phyloP scores from a whole-genome alignment of 2,329 filamentous ascomycete species.

The Neospermospora avenae region DNA sequence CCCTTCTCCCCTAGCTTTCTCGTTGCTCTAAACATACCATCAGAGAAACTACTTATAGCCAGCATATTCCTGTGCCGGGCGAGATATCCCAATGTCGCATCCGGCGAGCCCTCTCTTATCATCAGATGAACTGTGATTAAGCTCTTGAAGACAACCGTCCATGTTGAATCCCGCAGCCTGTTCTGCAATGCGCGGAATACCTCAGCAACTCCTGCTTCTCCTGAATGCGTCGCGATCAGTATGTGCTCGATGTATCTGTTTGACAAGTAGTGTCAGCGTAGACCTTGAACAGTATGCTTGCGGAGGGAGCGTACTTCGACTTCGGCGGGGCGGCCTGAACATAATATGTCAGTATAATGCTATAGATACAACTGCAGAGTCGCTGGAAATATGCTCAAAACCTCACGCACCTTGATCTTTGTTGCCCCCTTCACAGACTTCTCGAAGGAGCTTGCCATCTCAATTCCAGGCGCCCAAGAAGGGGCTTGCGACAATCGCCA shows the following conservation, averaged over 20 bases:
- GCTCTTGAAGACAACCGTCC: conserved; percentile 99
- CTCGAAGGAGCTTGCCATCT: conserved; percentile 87
- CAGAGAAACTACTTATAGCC: conserved; percentile 85
- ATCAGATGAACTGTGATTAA: conserved; percentile 95
- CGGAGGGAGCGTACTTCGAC: conserved; percentile 69
- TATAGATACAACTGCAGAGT: background rate
- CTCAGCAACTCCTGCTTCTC: conserved; percentile 91
- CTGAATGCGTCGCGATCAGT: conserved; percentile 88
- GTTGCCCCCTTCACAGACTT: conserved; percentile 99
- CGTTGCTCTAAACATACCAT: conserved; percentile 60
- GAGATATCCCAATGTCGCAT: conserved; percentile 83
- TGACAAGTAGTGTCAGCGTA: conserved; percentile 21
- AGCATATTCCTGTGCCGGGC: conserved; percentile 78
- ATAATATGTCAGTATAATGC: background rate
- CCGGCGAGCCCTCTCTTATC: conserved; percentile 90
- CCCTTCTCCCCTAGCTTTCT: background rate
- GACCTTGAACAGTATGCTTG: background rate
- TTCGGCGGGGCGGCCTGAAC: conserved; percentile 86
- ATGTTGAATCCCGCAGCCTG: conserved; percentile 90
- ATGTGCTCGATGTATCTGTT: conserved; percentile 78
- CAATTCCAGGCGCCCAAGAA: conserved; percentile 13
- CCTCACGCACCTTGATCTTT: conserved; percentile 77
- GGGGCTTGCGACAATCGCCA: conserved; percentile 25
- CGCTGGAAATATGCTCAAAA: background rate
- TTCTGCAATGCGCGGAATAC: conserved; percentile 90